These are phyloP conservation scores for Candida glucosophila DNA, from an alignment of 1,139 yeast species.

Conservation along the genomic window DNA sequence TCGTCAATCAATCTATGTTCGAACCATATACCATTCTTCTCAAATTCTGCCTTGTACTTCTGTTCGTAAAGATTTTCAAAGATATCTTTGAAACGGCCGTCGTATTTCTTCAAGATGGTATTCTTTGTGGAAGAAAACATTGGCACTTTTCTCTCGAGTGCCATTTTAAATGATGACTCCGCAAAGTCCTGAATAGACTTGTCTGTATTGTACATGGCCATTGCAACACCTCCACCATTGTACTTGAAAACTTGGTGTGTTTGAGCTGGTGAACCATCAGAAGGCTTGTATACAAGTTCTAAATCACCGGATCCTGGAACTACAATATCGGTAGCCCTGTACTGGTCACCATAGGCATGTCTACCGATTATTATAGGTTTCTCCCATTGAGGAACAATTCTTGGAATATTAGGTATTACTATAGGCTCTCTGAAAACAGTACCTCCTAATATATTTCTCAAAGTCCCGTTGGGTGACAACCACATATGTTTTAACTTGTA, in stretches of 20 bases:
- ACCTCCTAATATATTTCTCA: slow-evolving; percentile 90
- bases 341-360: slow-evolving; percentile 96
- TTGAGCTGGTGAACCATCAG: slow-evolving; percentile 50
- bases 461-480: slow-evolving; percentile 95
- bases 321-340: slow-evolving; percentile 82
- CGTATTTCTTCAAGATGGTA: slow-evolving; percentile 87
- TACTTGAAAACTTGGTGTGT: slow-evolving; percentile 63
- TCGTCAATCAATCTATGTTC: slow-evolving; percentile 96
- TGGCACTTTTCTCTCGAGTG: slow-evolving; percentile 68
- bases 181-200: slow-evolving; percentile 88
- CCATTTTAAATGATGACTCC: slow-evolving; percentile 83
- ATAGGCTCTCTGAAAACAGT: slow-evolving; percentile 96
- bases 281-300: slow-evolving; percentile 71
- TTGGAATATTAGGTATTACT: slow-evolving; percentile 80
- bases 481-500: slow-evolving; percentile 90
- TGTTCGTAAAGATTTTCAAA: slow-evolving; percentile 73
- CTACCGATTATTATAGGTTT: slow-evolving; percentile 93
- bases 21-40: slow-evolving; percentile 76
- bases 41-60: slow-evolving; percentile 64
- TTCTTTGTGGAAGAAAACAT: slow-evolving; percentile 86
- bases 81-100: slow-evolving; percentile 90
- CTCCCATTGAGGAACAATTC: slow-evolving; percentile 89
- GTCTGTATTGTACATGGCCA: slow-evolving; percentile 94
- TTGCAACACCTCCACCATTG: slow-evolving; percentile 73
- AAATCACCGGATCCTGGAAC: slow-evolving; percentile 74